These are phyloP conservation scores for Thielaviopsis ethacetica DNA, from an alignment of 2,329 filamentous ascomycete species.

Conservation along the genomic window DNA sequence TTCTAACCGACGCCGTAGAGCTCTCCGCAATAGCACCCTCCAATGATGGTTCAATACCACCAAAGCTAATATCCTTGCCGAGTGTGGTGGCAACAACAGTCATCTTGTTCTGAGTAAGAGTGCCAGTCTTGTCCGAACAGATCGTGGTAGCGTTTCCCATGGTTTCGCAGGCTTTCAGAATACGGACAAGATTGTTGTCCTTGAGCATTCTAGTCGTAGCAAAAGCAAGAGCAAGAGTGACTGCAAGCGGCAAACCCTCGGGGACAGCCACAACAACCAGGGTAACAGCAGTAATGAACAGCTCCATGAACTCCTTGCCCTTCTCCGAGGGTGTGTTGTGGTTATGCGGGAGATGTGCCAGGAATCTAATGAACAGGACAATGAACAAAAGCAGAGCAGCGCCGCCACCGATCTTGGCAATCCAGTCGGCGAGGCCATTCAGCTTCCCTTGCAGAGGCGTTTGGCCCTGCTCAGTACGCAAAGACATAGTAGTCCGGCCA, in stretches of 20 bases:
- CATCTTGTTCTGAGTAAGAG: constrained; percentile 48
- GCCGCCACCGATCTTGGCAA: constrained; percentile 35
- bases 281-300: constrained; percentile 49
- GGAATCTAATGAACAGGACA: constrained; percentile 63
- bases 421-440: constrained; percentile 20
- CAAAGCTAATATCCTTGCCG: constrained; percentile 26
- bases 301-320: constrained; percentile 39
- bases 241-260: constrained; percentile 49
- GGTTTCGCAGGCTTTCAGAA: constrained; percentile 52
- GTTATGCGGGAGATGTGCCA: constrained; percentile 42
- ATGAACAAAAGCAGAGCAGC: constrained; percentile 60
- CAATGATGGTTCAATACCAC: constrained; percentile 6
- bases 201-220: constrained; percentile 54
- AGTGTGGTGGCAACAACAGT: constrained; percentile 55
- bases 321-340: constrained; percentile 35
- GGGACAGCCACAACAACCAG: constrained; percentile 52
- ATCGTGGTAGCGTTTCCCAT: constrained; percentile 61
- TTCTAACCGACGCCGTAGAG: background rate
- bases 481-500: constrained; percentile 39
- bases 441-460: constrained; percentile 41
- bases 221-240: constrained; percentile 51
- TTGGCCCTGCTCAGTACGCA: constrained; percentile 32
- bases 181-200: constrained; percentile 53
- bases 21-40: constrained; percentile 2
- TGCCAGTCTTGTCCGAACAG: constrained; percentile 46